These are phyloP conservation scores for Fusarium sp. DNA, from an alignment of 2,329 filamentous ascomycete species.

Conservation along the genomic window DNA sequence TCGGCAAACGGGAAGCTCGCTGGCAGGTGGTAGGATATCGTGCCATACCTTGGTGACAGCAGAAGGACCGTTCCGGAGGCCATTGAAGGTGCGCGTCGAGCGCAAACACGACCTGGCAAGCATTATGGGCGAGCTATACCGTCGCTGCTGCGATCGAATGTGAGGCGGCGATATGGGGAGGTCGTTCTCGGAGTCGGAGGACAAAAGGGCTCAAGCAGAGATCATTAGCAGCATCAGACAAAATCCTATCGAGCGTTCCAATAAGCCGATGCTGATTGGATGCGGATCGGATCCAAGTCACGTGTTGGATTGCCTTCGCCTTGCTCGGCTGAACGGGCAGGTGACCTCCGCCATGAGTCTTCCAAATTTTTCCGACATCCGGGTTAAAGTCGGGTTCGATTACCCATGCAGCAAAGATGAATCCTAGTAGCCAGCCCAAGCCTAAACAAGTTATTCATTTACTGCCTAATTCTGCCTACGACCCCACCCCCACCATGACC, in stretches of 20 bases:
- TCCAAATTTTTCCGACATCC: conserved; percentile 43
- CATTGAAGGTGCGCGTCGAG: conserved; percentile 86
- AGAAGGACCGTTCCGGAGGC: conserved; percentile 79
- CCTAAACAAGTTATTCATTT: conserved; percentile 23
- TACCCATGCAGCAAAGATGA: conserved; percentile 1
- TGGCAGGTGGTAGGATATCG: conserved; percentile 52
- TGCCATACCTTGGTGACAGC: conserved; percentile 80
- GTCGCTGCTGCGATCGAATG: conserved; percentile 56
- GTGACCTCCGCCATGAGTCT: conserved; percentile 25
- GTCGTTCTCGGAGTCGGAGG: conserved; percentile 56
- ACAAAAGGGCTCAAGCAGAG: conserved; percentile 58
- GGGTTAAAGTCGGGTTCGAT: conserved; percentile 36
- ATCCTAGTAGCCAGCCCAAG: conserved; percentile 6
- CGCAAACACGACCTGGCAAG: conserved; percentile 93
- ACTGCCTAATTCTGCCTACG: conserved; percentile 39
- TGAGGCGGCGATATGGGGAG: conserved; percentile 54
- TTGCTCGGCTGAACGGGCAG: conserved; percentile 44
- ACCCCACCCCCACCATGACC: conserved; percentile 50
- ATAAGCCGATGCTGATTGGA: conserved; percentile 60
- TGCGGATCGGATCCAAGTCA: conserved; percentile 52
- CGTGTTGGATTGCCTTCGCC: conserved; percentile 47
- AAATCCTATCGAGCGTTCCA: conserved; percentile 59
- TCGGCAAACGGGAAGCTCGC: conserved; percentile 53
- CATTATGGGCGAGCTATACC: conserved; percentile 75
- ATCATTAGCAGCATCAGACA: conserved; percentile 55